phyloP scores from a whole-genome alignment of 352 stramenopile genomes.

The Phytophthora macrochlamydospora region DNA sequence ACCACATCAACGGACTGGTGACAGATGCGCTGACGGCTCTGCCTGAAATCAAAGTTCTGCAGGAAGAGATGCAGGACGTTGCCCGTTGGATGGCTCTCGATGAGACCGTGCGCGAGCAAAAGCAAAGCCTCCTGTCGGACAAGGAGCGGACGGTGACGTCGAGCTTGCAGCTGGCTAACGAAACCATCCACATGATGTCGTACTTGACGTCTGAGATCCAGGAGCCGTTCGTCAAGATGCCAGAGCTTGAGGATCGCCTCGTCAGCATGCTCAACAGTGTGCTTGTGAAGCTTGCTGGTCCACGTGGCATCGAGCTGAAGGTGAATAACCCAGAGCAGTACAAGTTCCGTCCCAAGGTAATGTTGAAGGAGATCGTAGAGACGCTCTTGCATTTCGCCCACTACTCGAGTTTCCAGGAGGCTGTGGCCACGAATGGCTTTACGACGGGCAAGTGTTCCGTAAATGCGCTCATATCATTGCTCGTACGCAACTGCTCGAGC shows the following conservation, averaged over 20 bases:
- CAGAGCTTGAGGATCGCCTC: slow-evolving; percentile 93
- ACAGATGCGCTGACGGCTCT: slow-evolving; percentile 96
- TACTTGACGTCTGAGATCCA: slow-evolving; percentile 96
- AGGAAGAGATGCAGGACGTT: slow-evolving; percentile 91
- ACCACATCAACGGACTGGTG: slow-evolving; percentile 98
- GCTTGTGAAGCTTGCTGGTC: slow-evolving; percentile 94
- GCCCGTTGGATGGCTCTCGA: slow-evolving; percentile 80
- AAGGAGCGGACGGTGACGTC: slow-evolving; percentile 93
- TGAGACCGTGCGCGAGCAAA: slow-evolving; percentile 91
- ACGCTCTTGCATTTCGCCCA: slow-evolving; percentile 95
- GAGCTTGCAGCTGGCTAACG: slow-evolving; percentile 95
- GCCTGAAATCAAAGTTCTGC: slow-evolving; percentile 93
- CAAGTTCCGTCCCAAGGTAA: slow-evolving; percentile 98
- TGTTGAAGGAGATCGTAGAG: slow-evolving; percentile 96
- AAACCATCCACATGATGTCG: slow-evolving; percentile 98
- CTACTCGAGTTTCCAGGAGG: slow-evolving; percentile 90
- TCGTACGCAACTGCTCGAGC: slow-evolving; percentile 66
- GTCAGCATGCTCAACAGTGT: slow-evolving; percentile 97
- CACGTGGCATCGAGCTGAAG: slow-evolving; percentile 94
- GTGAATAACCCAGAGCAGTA: slow-evolving; percentile 98
- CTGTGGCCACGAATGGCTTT: slow-evolving; percentile 92
- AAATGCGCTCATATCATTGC: slow-evolving; percentile 76
- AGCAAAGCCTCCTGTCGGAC: slow-evolving; percentile 84
- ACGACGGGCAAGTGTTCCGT: slow-evolving; percentile 73
- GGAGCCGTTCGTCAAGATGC: slow-evolving; percentile 92